These are phyloP conservation scores for Marasmius tenuissimus DNA, from an alignment of 1,284 basidiomycete species.

Conservation along the genomic window DNA sequence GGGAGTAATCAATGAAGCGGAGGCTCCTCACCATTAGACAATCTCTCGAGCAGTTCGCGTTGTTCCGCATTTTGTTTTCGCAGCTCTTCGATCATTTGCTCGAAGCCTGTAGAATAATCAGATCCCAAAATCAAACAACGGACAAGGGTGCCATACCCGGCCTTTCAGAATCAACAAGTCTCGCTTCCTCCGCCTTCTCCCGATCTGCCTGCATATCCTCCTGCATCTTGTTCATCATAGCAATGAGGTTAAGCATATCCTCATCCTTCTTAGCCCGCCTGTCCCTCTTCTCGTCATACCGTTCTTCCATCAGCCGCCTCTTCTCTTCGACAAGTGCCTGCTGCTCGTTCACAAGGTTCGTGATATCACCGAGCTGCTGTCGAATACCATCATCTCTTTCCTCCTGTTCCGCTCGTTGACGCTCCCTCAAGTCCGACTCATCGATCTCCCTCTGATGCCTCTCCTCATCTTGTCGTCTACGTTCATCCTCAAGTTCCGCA, in stretches of 20 bases:
- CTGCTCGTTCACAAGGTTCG: slow-evolving; percentile 66
- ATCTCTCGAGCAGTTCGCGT: slow-evolving; percentile 43
- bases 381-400: slow-evolving; percentile 61
- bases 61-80: slow-evolving; percentile 52
- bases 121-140: neutral
- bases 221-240: slow-evolving; percentile 57
- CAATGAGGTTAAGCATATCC: slow-evolving; percentile 50
- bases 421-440: slow-evolving; percentile 60
- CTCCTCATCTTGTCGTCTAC: slow-evolving; percentile 50
- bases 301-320: slow-evolving; percentile 52
- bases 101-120: slow-evolving; percentile 37
- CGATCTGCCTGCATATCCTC: slow-evolving; percentile 53
- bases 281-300: slow-evolving; percentile 56
- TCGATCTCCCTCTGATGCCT: slow-evolving; percentile 54
- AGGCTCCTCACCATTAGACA: slow-evolving; percentile 51
- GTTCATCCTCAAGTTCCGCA: slow-evolving; percentile 47
- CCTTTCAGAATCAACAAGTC: slow-evolving; percentile 44
- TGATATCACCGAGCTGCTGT: slow-evolving; percentile 63
- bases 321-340: slow-evolving; percentile 56
- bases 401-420: slow-evolving; percentile 50
- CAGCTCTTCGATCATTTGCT: slow-evolving; percentile 53
- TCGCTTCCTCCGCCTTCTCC: slow-evolving; percentile 47
- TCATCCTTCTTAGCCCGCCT: slow-evolving; percentile 56
- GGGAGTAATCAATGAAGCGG: neutral
- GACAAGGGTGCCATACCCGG: slow-evolving; percentile 40